Conservation (phyloP, 805 yeast species). For the Clavispora phyllophila region DNA sequence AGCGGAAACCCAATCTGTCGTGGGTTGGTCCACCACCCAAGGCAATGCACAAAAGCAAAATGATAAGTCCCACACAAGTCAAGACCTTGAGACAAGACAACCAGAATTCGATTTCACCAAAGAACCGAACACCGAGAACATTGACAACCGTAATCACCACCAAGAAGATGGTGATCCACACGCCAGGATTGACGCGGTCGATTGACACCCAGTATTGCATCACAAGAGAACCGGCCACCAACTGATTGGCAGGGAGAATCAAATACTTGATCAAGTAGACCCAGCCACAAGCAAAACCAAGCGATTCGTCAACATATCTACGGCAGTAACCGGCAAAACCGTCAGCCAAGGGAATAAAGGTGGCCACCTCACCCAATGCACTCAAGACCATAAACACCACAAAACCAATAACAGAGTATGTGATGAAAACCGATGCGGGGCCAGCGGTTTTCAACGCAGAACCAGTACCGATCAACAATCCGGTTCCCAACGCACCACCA, state of each 20-base stretch:
- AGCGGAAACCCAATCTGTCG: constrained; percentile 69
- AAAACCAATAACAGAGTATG: constrained; percentile 67
- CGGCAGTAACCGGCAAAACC: constrained; percentile 65
- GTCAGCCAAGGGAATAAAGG: constrained; percentile 59
- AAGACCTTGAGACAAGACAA: constrained; percentile 60
- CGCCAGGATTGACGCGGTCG: constrained; percentile 49
- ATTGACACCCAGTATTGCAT: constrained; percentile 48
- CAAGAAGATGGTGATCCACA: constrained; percentile 35
- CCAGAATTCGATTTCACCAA: constrained; percentile 48
- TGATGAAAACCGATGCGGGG: constrained; percentile 57
- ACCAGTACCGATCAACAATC: constrained; percentile 74
- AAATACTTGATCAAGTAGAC: constrained; percentile 52
- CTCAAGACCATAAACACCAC: constrained; percentile 50
- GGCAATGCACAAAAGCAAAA: constrained; percentile 58
- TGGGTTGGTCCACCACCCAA: constrained; percentile 76
- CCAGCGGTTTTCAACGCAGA: constrained; percentile 67
- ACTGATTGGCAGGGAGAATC: constrained; percentile 57
- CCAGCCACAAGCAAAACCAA: constrained; percentile 68
- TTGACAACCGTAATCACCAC: constrained; percentile 38
- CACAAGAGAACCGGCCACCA: constrained; percentile 56
- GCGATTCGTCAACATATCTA: constrained; percentile 59
- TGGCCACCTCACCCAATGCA: constrained; percentile 64
- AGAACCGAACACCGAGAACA: constrained; percentile 46
- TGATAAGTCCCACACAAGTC: constrained; percentile 61
- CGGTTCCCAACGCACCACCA: constrained; percentile 83